Percentiles rank a stretch among this genome's conserved stretches.
Conservation (phyloP, 768 basidiomycete species). For the Mrakia frigida region DNA sequence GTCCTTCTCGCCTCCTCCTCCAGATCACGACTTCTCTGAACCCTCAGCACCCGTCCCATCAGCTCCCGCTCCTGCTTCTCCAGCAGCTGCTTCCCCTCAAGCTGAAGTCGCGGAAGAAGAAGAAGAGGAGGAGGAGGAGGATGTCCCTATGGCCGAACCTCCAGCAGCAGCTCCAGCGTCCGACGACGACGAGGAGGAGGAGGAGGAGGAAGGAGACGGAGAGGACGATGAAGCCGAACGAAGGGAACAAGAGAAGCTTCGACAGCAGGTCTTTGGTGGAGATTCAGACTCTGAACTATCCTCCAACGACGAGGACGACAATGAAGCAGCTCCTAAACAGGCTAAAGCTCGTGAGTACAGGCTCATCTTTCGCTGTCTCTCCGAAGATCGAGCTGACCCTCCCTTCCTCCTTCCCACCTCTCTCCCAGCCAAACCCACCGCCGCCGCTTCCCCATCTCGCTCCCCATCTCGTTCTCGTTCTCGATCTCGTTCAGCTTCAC, state of each 20-base stretch:
- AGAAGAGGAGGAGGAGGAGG: neutral
- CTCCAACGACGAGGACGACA: neutral
- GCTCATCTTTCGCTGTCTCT: neutral
- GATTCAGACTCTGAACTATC: conserved; percentile 18
- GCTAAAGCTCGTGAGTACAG: neutral
- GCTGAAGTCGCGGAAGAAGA: neutral
- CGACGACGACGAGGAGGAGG: neutral
- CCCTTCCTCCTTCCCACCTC: neutral
- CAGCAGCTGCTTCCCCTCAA: neutral
- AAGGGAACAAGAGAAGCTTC: neutral
- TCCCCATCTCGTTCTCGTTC: neutral
- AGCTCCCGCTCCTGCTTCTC: neutral
- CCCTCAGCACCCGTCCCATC: neutral
- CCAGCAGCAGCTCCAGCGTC: neutral
- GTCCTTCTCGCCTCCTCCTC: conserved; percentile 1
- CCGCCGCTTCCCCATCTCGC: neutral
- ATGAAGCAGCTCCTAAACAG: neutral
- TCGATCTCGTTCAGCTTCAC: neutral
- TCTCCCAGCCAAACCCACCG: neutral
- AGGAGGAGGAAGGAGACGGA: neutral
- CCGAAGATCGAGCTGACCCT: neutral
- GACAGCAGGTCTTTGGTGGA: conserved; percentile 13
- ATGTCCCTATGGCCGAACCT: neutral
- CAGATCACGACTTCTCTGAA: neutral
- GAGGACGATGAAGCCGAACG: neutral